A percentile compares a stretch with the other conserved stretches of the same genome.
Evolutionary conservation across 1,284 basidiomycete genomes (phyloP).

Genomic region (Phellopilus nigrolimitatus): DNA sequence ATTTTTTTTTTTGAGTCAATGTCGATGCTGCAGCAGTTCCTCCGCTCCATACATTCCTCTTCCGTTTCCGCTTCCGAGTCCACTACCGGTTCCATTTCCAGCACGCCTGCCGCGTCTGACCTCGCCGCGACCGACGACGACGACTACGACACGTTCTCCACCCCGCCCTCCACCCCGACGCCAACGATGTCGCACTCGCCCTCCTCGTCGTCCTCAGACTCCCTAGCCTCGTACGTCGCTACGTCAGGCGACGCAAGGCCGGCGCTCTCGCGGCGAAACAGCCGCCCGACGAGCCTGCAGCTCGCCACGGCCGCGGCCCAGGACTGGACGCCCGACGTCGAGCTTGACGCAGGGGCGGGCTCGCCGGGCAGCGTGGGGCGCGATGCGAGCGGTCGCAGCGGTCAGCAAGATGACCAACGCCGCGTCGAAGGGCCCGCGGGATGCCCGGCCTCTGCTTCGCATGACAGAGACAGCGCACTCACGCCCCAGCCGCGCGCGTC

Average conservation of each 20-base stretch:
- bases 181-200: not conserved
- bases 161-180: slow-evolving; percentile 7
- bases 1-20: too few species aligned
- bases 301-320: slow-evolving; percentile 35
- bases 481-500: not conserved
- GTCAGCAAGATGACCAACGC: slow-evolving; percentile 23
- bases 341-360: slow-evolving; percentile 36
- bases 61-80: not conserved
- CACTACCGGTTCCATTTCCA: too few species aligned
- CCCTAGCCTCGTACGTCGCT: too few species aligned
- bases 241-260: slow-evolving; percentile 27
- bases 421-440: not conserved
- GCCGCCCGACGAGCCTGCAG: slow-evolving; percentile 45
- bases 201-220: not conserved
- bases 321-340: slow-evolving; percentile 45
- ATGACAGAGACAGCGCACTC: not conserved
- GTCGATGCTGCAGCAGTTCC: not conserved
- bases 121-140: not conserved
- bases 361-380: slow-evolving; percentile 32
- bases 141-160: not conserved
- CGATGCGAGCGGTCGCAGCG: slow-evolving; percentile 21
- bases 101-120: too few species aligned
- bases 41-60: not conserved
- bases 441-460: not conserved
- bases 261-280: slow-evolving; percentile 44